A percentile compares a stretch with the other conserved stretches of the same genome.
These are phyloP conservation scores for Micromonas pusilla DNA, from an alignment of 139 green algal species.

Conservation along the genomic window DNA sequence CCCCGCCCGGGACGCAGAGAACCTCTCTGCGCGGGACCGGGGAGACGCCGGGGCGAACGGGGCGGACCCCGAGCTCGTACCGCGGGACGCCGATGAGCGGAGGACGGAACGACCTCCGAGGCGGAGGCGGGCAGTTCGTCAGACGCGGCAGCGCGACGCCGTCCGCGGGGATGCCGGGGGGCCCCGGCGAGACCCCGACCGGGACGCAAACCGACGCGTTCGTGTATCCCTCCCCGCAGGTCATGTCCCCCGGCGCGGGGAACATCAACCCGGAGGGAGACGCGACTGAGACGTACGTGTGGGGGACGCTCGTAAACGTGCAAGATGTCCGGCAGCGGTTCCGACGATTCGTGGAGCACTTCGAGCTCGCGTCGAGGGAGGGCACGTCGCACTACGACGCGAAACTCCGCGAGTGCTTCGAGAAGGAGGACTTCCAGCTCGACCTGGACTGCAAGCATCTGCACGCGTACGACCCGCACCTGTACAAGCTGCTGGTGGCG, in stretches of 20 bases:
- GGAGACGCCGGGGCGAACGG: too few species aligned
- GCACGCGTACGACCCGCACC: constrained; percentile 48
- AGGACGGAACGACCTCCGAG: too few species aligned
- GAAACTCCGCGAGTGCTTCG: constrained; percentile 27
- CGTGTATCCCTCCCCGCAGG: neutral
- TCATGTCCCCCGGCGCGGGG: neutral
- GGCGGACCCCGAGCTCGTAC: too few species aligned
- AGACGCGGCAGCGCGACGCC: too few species aligned
- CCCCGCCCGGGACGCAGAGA: too few species aligned
- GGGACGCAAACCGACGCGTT: too few species aligned
- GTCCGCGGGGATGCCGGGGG: neutral
- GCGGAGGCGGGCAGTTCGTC: too few species aligned
- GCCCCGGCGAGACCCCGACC: neutral
- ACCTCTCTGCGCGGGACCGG: too few species aligned
- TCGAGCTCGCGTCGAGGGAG: constrained; percentile 27
- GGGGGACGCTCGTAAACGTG: constrained; percentile 77
- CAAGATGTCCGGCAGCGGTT: constrained; percentile 43
- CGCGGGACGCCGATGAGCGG: too few species aligned
- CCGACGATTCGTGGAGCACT: constrained; percentile 61
- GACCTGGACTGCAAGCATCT: constrained; percentile 84
- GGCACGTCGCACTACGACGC: constrained; percentile 16
- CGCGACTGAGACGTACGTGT: constrained; percentile 58
- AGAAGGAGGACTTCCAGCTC: constrained; percentile 44
- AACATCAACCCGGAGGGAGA: neutral
- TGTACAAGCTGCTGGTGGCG: constrained; percentile 71